phyloP scores from a whole-genome alignment of 352 stramenopile species.

The Phytopythium cucurbitacearum region DNA sequence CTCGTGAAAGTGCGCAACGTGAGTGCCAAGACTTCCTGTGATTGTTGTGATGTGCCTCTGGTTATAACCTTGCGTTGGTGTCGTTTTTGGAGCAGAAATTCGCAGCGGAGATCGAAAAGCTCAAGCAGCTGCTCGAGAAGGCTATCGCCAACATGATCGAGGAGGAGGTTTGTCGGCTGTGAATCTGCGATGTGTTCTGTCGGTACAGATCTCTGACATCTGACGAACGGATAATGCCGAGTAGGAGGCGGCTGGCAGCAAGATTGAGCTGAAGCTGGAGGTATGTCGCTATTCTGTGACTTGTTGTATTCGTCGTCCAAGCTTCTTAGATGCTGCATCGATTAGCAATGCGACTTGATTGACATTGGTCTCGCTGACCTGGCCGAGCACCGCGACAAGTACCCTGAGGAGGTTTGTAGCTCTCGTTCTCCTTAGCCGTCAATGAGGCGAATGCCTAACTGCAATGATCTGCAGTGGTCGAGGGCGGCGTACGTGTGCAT shows the following conservation, averaged over 20 bases:
- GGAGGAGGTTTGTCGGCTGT: constrained; percentile 35
- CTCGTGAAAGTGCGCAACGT: constrained; percentile 77
- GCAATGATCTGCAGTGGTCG: constrained; percentile 40
- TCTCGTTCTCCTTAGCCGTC: background rate
- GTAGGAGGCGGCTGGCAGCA: constrained; percentile 39
- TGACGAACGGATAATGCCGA: too few species aligned
- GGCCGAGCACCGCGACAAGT: constrained; percentile 58
- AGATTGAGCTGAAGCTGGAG: constrained; percentile 74
- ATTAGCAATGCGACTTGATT: constrained; percentile 78
- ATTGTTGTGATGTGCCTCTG: background rate
- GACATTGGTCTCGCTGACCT: constrained; percentile 75
- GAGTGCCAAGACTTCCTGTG: constrained; percentile 13
- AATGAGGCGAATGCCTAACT: background rate
- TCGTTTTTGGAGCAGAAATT: constrained; percentile 47
- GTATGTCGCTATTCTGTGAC: constrained; percentile 13
- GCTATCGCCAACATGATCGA: constrained; percentile 58
- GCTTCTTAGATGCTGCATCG: too few species aligned
- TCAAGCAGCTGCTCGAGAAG: constrained; percentile 46
- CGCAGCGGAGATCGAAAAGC: constrained; percentile 39
- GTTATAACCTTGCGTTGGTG: constrained; percentile 1
- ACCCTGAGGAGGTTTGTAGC: constrained; percentile 55
- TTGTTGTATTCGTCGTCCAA: too few species aligned
- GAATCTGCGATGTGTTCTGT: background rate
- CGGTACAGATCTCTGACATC: constrained; percentile 8
- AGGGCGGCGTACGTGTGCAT: constrained; percentile 40